Percentiles rank a stretch among this genome's conserved stretches.
Evolutionary conservation across 768 basidiomycete genomes (phyloP).

Genomic region (Trametes punicea): DNA sequence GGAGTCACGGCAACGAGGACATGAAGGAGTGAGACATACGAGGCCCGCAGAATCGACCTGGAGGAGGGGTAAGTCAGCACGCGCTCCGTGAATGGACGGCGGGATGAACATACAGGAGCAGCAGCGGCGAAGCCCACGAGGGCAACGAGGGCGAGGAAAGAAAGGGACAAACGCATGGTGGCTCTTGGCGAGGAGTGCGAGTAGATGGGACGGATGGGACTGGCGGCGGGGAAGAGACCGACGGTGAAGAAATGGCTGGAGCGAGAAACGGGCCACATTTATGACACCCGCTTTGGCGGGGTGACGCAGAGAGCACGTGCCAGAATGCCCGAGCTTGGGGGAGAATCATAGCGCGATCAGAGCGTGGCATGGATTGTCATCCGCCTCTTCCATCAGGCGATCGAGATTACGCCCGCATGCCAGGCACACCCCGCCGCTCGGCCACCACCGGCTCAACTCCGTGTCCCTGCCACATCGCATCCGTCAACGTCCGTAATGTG

Average conservation of each 20-base stretch:
- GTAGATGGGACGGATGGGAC: background rate
- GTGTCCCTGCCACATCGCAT: background rate
- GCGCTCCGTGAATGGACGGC: background rate
- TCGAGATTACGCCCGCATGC: slow-evolving; percentile 16
- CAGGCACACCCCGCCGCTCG: slow-evolving; percentile 6
- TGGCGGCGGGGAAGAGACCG: slow-evolving; percentile 1
- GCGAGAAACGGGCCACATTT: slow-evolving; percentile 9
- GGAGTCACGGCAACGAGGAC: background rate
- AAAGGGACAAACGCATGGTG: slow-evolving; percentile 22
- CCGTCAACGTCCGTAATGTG: background rate
- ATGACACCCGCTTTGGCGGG: slow-evolving; percentile 15
- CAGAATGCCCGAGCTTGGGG: too few relatives aligned
- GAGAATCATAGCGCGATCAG: slow-evolving; percentile 6
- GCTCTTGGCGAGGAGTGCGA: background rate
- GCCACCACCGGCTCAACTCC: background rate
- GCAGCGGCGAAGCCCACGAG: slow-evolving; percentile 25
- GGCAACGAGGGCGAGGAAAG: slow-evolving; percentile 23
- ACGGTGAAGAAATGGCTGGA: background rate
- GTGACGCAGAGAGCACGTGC: slow-evolving; percentile 11
- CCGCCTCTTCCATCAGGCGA: slow-evolving; percentile 8
- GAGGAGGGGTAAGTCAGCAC: background rate
- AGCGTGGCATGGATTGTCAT: slow-evolving; percentile 19
- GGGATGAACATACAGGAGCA: slow-evolving; percentile 20
- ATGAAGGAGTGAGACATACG: slow-evolving; percentile 8
- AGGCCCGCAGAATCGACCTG: slow-evolving; percentile 6